These are phyloP conservation scores for Lycium ferocissimum DNA, from an alignment of 257 asterid genomes.

Conservation along the genomic window DNA sequence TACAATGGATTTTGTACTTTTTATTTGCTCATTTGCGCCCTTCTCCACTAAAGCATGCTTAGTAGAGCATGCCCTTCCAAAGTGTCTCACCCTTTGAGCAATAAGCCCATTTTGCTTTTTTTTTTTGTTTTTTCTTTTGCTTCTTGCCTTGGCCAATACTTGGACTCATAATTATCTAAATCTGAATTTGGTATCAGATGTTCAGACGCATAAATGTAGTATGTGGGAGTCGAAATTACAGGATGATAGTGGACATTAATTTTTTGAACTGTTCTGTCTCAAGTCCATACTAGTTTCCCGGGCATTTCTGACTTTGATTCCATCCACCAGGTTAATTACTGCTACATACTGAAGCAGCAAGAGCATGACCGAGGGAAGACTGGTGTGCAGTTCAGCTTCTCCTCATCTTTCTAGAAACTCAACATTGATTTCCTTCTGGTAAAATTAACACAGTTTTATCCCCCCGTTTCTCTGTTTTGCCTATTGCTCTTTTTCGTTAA, in stretches of 20 bases:
- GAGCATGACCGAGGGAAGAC: conserved; percentile 80
- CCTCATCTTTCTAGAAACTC: conserved; percentile 61
- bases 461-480: not conserved
- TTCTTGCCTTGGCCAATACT: not conserved
- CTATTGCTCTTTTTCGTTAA: too few species aligned
- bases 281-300: not conserved
- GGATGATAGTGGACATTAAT: not conserved
- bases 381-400: conserved; percentile 94
- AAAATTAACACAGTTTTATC: conserved; percentile 4
- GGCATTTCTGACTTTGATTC: conserved; percentile 39
- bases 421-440: not conserved
- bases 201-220: not conserved
- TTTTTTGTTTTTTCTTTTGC: not conserved
- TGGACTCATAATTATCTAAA: not conserved
- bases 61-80: not conserved
- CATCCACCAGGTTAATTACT: conserved; percentile 72
- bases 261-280: not conserved
- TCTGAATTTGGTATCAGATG: not conserved
- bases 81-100: not conserved
- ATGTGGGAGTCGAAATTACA: not conserved
- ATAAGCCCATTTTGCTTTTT: not conserved
- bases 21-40: conserved; percentile 72
- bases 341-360: conserved; percentile 74
- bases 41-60: not conserved
- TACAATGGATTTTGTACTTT: conserved; percentile 74